phyloP scores from a whole-genome alignment of 169 alveolate species.

The Plasmodium coatneyi region DNA sequence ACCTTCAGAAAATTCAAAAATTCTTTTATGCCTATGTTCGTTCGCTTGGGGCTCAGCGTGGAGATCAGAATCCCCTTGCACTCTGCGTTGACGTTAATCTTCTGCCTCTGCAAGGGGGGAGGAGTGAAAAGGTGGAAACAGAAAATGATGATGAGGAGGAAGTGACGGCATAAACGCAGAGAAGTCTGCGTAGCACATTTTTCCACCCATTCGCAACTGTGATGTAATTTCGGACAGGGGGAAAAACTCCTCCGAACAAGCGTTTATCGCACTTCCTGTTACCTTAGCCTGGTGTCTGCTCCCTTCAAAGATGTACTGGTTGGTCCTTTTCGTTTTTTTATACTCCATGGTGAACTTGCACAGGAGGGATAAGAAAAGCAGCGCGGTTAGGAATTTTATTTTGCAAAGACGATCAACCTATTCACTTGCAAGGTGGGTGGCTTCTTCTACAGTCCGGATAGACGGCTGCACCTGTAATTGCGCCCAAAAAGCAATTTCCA shows the following conservation, averaged over 20 bases:
- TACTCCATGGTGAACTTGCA: conserved; percentile 40
- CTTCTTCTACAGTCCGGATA: neutral
- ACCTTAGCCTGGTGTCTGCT: conserved; percentile 55
- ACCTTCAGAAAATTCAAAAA: conserved; percentile 27
- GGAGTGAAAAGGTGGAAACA: neutral
- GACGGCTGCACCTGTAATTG: neutral
- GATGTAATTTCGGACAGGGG: neutral
- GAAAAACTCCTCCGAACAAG: too few relatives aligned
- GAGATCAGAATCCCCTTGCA: conserved; percentile 68
- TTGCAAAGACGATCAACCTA: neutral
- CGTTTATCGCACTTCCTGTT: neutral
- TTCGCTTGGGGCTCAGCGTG: conserved; percentile 9
- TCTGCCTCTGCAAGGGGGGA: conserved; percentile 25
- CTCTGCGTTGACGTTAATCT: conserved; percentile 36
- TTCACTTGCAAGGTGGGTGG: neutral
- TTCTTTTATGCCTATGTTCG: conserved; percentile 27
- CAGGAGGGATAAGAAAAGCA: neutral
- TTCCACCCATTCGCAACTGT: neutral
- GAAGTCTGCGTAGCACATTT: neutral
- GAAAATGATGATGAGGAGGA: neutral
- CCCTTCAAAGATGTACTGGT: conserved; percentile 46
- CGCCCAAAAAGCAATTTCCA: neutral
- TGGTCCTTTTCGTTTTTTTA: conserved; percentile 55
- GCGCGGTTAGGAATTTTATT: conserved; percentile 12
- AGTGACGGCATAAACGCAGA: neutral